Evolutionary conservation across 192 early-diverging fungal species (phyloP), one percentile per base, ranked within the genome.

Genomic region (Chytriomyces sp.): DNA sequence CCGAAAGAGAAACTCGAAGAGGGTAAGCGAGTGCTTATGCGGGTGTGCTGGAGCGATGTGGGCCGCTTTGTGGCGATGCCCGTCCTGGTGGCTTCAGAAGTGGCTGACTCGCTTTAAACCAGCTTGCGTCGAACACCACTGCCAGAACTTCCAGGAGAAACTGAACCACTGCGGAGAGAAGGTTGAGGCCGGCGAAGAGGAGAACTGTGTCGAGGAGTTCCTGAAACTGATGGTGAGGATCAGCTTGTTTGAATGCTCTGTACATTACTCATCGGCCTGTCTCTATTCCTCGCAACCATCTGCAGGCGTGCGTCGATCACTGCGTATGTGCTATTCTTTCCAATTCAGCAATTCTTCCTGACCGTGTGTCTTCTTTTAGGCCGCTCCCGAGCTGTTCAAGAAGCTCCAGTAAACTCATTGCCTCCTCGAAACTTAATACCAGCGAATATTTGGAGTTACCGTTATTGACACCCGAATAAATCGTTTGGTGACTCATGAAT

Each of bases 111-210:
- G 16, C 43, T 24, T 61, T 13, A 67, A 59, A 11, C 18, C 74
- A 85, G 84, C 83, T 66, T 85, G 84, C 74, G 64, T 67, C 50
- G 81, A 83, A 28, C 84, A 85, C 73, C 84, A 85, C 77, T 85
- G 84, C 78, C 77, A 80, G 49, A 61, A 71, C 45, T 83, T 85
- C 79, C 60, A 83, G 71, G 82, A 74, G 23, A 84, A 82, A 67
- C 79, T 85, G 28, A 79, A 77, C 24, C 23, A 20, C 11, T 85
- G 84, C 74, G 75, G 76, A 7, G 81, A 79, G 53, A 26, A 77
- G 59, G 84, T 85, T 5, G 70, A 80, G 16, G 79, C 75, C 8
- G 78, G 77, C 5, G 76, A 75, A 28, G 84, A 85, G 78, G 45
- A 66, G 24, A 85, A 64, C 67, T 85, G 84, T 60, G 84, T 85